A percentile compares a stretch with the other conserved stretches of the same genome.
phyloP scores from a whole-genome alignment of 1,139 yeast species.

The Yamadazyma epiphylla region DNA sequence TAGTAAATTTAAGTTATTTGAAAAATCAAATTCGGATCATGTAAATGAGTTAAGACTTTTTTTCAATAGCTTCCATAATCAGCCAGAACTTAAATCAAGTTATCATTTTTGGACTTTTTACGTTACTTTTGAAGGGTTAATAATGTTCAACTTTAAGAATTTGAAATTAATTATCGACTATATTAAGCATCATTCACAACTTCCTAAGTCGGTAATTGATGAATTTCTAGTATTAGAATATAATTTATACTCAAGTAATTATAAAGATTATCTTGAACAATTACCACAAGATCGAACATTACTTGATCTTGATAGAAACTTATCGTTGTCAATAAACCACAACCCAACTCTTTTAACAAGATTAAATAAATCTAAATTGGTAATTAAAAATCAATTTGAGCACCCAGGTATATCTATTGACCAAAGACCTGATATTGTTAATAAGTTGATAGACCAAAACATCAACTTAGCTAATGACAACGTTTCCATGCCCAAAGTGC shows the following conservation, averaged over 20 bases:
- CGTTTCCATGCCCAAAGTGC: constrained; percentile 38
- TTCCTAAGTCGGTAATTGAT: constrained; percentile 49
- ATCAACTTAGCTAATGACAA: constrained; percentile 20
- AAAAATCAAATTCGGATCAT: constrained; percentile 2
- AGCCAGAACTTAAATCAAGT: constrained; percentile 34
- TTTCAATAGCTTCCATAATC: constrained; percentile 38
- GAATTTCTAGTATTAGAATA: constrained; percentile 22
- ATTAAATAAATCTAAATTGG: constrained; percentile 15
- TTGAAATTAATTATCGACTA: constrained; percentile 39
- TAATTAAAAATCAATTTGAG: constrained; percentile 45
- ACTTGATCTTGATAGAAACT: constrained; percentile 20
- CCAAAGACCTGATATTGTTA: constrained; percentile 53
- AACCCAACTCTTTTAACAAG: constrained; percentile 23
- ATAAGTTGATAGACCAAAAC: constrained; percentile 32
- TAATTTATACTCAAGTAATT: constrained; percentile 24
- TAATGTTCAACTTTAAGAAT: constrained; percentile 38
- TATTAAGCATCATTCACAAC: constrained; percentile 37
- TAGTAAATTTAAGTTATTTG: constrained; percentile 2
- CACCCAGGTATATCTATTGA: constrained; percentile 57
- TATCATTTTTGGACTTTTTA: constrained; percentile 54
- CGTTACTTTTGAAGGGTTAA: constrained; percentile 48
- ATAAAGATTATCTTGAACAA: constrained; percentile 11
- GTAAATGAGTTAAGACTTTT: constrained; percentile 14
- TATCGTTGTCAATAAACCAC: constrained; percentile 24
- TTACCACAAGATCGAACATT: constrained; percentile 18